A percentile compares a stretch with the other conserved stretches of the same genome.
Evolutionary conservation across 2,329 filamentous ascomycete species (phyloP).

Genomic region (Fusarium sp.): DNA sequence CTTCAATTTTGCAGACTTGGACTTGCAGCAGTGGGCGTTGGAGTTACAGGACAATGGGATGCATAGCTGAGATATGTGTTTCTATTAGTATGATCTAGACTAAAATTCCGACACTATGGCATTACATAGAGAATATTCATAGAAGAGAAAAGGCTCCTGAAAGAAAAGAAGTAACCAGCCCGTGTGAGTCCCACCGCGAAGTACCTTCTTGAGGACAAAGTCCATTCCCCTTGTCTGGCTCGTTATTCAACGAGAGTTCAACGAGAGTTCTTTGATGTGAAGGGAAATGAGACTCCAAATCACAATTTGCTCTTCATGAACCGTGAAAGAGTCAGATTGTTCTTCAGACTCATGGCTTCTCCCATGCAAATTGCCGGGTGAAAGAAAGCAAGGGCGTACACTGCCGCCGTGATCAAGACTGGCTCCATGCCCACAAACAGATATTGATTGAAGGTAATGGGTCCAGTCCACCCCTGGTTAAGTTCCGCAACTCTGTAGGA

Average conservation of each 20-base stretch:
- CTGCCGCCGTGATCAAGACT: neutral
- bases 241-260: no score
- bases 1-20: neutral
- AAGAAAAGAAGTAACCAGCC: neutral
- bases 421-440: slow-evolving; percentile 4
- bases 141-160: neutral
- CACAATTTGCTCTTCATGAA: slow-evolving; percentile 3
- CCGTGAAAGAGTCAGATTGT: neutral
- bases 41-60: neutral
- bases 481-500: slow-evolving; percentile 5
- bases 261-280: neutral
- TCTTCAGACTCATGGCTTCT: neutral
- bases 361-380: slow-evolving; percentile 1
- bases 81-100: neutral
- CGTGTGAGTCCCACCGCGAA: neutral
- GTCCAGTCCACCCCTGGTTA: slow-evolving; percentile 2
- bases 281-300: neutral
- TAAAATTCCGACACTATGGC: neutral
- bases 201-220: no score
- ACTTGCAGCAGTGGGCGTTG: neutral
- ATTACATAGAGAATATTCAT: neutral
- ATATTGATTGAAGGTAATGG: slow-evolving; percentile 1
- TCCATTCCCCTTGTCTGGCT: no score
- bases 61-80: neutral
- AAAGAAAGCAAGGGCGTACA: neutral